Evolutionary conservation across 768 basidiomycete genomes (phyloP).

Genomic region (Psilocybe cubensis): DNA sequence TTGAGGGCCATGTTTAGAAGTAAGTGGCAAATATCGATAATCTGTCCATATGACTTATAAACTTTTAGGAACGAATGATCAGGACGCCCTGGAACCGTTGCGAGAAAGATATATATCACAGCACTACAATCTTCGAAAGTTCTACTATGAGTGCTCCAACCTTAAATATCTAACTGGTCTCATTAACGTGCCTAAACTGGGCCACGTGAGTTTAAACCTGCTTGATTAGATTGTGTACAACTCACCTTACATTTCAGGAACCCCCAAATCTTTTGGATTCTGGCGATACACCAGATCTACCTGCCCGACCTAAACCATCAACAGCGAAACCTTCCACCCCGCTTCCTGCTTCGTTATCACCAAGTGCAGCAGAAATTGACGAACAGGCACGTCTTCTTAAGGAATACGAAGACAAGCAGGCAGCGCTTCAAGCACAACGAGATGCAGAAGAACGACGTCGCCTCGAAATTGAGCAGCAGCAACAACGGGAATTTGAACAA

Average conservation of each 20-base stretch:
- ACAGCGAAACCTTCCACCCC: constrained; percentile 56
- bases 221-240: neutral
- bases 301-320: constrained; percentile 75
- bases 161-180: constrained; percentile 96
- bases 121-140: constrained; percentile 92
- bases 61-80: constrained; percentile 78
- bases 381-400: constrained; percentile 96
- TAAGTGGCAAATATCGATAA: constrained; percentile 38
- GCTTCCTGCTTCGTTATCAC: constrained; percentile 72
- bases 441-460: constrained; percentile 85
- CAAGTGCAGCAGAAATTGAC: constrained; percentile 71
- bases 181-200: constrained; percentile 98
- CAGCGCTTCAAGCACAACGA: constrained; percentile 78
- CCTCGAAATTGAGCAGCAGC: constrained; percentile 74
- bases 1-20: constrained; percentile 94
- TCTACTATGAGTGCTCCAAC: constrained; percentile 99
- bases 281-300: constrained; percentile 84
- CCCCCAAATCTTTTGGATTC: constrained; percentile 92
- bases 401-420: constrained; percentile 95
- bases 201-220: constrained; percentile 57
- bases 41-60: neutral
- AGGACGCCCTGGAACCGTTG: constrained; percentile 88
- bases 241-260: constrained; percentile 56
- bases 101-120: constrained; percentile 87
- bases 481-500: constrained; percentile 88